Base-by-base conservation (phyloP, 106 monocot species). In the Acorus gramineus region DNA sequence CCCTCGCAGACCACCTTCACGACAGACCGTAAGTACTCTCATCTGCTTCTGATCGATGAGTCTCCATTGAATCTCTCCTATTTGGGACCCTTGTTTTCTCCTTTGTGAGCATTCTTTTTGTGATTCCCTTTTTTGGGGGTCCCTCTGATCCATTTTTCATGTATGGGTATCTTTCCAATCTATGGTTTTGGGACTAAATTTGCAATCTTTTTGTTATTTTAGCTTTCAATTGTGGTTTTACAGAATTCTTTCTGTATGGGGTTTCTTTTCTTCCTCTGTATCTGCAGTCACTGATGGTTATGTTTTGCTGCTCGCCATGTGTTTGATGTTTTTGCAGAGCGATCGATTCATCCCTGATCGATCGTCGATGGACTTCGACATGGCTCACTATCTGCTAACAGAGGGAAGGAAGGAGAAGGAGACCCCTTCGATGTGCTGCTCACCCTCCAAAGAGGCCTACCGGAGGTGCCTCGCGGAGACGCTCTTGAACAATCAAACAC, bases 301-400 rank as follows among this genome's bases (percentile, higher is more conserved):
- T 67, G 11, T 12, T 4, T 11, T 4, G 55, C 2, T 10, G 4
- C 2, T 54, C 7, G 14, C 50, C 48, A 60, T 51, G 3, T 42
- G 8, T 50, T 44, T 42, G 42, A 14, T 7, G 55, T 60, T 50
- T 2, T 65, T 45, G 5, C 60, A 79, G 81, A 62, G 76, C 10
- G 88, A 89, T 9, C 77, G 88, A 59, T 89, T 89, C 71, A 89
- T 89, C 46, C 88, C 84, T 3, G 78, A 81, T 49, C 46, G 84
- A 66, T 81, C 84, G 6, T 72, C 84, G 3, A 84, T 81, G 81
- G 84, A 84, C 48, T 69, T 89, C 45, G 88, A 84, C 42, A 50
- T 76, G 48, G 88, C 88, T 5, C 74, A 71, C 55, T 84, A 66
- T 68, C 60, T 74, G 48, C 66, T 89, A 14, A 79, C 78, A 2